A percentile compares a stretch with the other conserved stretches of the same genome.
Evolutionary conservation across 2,329 filamentous ascomycete genomes (phyloP).

Genomic region (Fusarium oligoseptatum): DNA sequence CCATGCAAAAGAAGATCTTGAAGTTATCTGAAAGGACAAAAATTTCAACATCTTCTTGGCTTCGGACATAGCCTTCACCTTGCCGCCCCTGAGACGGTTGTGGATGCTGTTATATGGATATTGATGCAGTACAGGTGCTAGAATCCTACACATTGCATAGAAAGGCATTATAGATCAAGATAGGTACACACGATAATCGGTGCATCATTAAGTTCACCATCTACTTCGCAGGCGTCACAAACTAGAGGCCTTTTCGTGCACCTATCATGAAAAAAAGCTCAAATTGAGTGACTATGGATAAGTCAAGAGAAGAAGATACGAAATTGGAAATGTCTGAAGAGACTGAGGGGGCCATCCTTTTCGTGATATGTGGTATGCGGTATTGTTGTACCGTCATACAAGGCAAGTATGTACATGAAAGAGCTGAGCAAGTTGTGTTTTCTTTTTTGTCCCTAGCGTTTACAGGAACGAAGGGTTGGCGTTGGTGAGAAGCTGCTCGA

Average conservation of each 20-base stretch:
- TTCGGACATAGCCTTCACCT: constrained; percentile 7
- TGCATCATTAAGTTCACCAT: neutral
- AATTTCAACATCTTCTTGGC: neutral
- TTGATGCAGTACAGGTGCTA: constrained; percentile 19
- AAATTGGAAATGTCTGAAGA: neutral
- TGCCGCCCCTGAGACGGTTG: constrained; percentile 7
- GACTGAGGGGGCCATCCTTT: neutral
- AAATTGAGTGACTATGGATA: neutral
- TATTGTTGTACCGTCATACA: neutral
- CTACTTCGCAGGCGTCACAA: neutral
- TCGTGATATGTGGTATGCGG: neutral
- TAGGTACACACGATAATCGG: neutral
- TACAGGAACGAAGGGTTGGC: constrained; percentile 65
- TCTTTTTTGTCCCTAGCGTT: neutral
- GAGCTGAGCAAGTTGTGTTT: neutral
- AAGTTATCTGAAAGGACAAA: constrained; percentile 1
- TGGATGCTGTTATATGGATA: constrained; percentile 17
- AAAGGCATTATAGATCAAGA: neutral
- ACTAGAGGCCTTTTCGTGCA: neutral
- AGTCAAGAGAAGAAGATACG: neutral
- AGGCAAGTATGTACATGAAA: neutral
- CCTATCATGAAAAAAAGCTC: neutral
- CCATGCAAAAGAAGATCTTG: neutral
- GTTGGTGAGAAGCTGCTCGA: constrained; percentile 68
- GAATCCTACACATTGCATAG: neutral